Evolutionary conservation across 2,329 filamentous ascomycete genomes (phyloP), one percentile per base, ranked within the genome.

Genomic region (Torrubiellomyces zombiae): DNA sequence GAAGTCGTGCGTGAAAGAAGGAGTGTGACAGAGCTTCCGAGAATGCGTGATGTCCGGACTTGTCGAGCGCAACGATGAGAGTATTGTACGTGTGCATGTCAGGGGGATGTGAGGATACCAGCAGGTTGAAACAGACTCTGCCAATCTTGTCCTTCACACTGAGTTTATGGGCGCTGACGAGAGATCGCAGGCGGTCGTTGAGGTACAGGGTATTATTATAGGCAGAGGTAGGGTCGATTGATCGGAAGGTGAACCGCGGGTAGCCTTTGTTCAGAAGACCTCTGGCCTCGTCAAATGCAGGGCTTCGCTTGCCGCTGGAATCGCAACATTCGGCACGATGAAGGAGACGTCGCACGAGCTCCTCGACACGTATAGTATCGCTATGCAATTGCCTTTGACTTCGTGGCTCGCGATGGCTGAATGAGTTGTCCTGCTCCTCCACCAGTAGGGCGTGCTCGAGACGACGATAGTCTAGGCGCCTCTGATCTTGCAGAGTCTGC

Each of bases 71-170:
- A n/a, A 65, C 45, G 3, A 86, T 61, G 14, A 89, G 57, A 9
- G 63, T 60, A 40, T 83, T 83, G 51, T 73, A 81, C 4, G 73
- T 81, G 34, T 70, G 58, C 18, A 78, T 61, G 32, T 67, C 67
- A 1, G 78, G 75, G 0, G 70, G 64, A 11, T 66, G 55, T 2
- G 60, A 45, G 3, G 67, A 70, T 4, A 68, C 52, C 10, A 81
- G 57, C 3, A 89, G 51, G 39, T 80, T 81, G 47, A 74, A 73
- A 45, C 64, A 69, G 26, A 71, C 53, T 19, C 43, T 42, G 20
- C 47, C 50, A 15, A 54, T 39, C 27, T 37, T 47, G 26, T 54
- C 48, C 26, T 44, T 47, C 5, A 46, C 28, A 15, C 26, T 28
- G 5, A 49, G 33, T 3, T 35, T 21, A 2, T 34, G 17, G 4